Base-by-base conservation (phyloP, 2,329 filamentous ascomycete genomes). In the Colletotrichum nymphaeae region DNA sequence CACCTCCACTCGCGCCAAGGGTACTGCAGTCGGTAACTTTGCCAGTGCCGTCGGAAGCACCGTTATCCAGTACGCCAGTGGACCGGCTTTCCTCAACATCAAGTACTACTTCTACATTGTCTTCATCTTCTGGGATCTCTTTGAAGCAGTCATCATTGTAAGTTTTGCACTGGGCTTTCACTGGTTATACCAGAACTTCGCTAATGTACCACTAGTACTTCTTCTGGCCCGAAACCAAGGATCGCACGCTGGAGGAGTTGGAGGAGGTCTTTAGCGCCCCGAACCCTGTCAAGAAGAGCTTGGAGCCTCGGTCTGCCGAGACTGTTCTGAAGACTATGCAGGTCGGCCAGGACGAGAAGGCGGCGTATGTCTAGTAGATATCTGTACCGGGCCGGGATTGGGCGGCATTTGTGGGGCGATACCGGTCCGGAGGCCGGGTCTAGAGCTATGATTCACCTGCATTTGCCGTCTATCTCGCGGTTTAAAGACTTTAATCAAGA, bases 161-260 rank as follows among this genome's bases (percentile, higher is more conserved):
- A 66, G 63, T 60, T 49, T 22, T 9, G 19, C 19, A 42, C 6
- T 30, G 7, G 4, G 14, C 12, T 1, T 5, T 35, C 8, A 5
- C 11, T 14, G 5, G n/a, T 19, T 3, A 2, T 24, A 3, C 8
- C 12, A 14, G 28, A 9, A n/a, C 9, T 24, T 11, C 53, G 8
- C 67, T 64, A 9, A 69, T 28, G 8, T 19, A 16, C 1, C 6
- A 19, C 5, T 3, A 60, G 63, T 90, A 87, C 76, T 86, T 89
- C 75, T 85, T 87, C 76, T 89, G 84, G 75, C 84, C 83, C 0
- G 84, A 86, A 77, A 86, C 85, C 2, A 86, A 86, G 78, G 83
- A 83, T 28, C 80, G 84, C 3, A 86, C 87, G 22, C 81, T 90
- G 32, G 88, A 90, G 80, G 88, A 90, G 77, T 75, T 90, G 72